Base-by-base conservation (phyloP, 2,329 filamentous ascomycete genomes). In the Hymenoscyphus fructigenus region DNA sequence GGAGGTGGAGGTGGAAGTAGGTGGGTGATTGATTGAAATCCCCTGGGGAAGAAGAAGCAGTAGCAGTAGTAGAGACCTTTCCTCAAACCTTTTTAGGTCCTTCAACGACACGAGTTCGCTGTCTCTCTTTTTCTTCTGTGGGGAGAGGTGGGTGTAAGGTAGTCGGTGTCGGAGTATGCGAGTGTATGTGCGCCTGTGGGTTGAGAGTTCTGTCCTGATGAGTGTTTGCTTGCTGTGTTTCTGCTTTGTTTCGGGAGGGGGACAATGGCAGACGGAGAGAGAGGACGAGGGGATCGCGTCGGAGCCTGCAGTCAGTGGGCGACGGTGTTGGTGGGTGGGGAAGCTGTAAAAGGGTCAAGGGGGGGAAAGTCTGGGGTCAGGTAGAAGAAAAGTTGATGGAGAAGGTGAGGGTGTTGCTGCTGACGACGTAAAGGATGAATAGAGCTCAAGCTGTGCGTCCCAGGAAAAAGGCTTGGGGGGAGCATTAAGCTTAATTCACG, bases 21-120 rank as follows among this genome's bases (percentile, higher is more conserved):
- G 32, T 53, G 60, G 32, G 36, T 38, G 36, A 38, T 38, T 61
- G 61, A 62, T 55, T 62, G 55, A 63, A 68, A 69, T 62, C 66
- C 68, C 66, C 70, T 68, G 68, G 67, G 71, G 72, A 74, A 75
- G 72, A 68, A 75, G 47, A 6, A 20, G 41, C 34, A 36, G 34
- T 10, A 36, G 34, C 14, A 56, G 73, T 72, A 73, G 67, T 74
- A 75, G 69, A 75, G 73, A 75, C 73, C 72, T 71, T 70, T 72
- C 68, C 71, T 74, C 75, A 76, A 76, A 76, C 74, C 75, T 76
- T 53, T 53, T 74, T 70, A 67, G 69, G 65, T 71, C 69, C 70
- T 68, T 68, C 71, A 71, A 73, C 67, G 67, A 68, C 63, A 62
- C 67, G 59, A 64, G 41, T 57, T 63, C 60, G 70, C 44, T 67